Base-by-base conservation (phyloP, 192 early-diverging fungal genomes). In the Pilaira anomala region DNA sequence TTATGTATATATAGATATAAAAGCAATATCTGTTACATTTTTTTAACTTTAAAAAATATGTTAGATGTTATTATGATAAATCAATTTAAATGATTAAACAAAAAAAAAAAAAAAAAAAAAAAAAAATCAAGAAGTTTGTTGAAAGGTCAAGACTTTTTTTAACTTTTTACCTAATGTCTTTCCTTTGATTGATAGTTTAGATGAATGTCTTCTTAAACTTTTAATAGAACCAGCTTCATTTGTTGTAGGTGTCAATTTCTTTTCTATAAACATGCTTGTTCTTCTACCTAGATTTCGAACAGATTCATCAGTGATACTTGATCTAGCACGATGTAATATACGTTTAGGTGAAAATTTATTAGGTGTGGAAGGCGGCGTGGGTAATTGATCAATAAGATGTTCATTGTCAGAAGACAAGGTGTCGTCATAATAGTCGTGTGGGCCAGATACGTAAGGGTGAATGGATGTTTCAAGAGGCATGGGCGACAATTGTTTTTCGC, bases 131-230 rank as follows among this genome's bases (percentile, higher is more conserved):
- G 53, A 55, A 55, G 28, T 30, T 55, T 55, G 53, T n/a, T 55
- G 53, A 30, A 55, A 55, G n/a, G 53, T 33, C 12, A 55, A 30
- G 28, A 30, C 53, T 18, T 28, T 28, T 29, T 55, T 55, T 33
- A 55, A 30, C 19, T 55, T 55, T 9, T 55, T 55, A 19, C 28
- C 30, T 16, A 55, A 30, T 19, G 28, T 55, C 30, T 55, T 55
- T 19, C 53, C 53, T 18, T 55, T 55, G 18, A 55, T 0, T 11
- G 53, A 36, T 18, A 55, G 53, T 55, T 30, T 26, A n/a, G 53
- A 55, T 33, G 53, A 55, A 19, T 55, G 53, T 21, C 53, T 55
- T 55, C 53, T 55, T 55, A 55, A 30, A 55, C 53, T 29, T 30
- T 55, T 55, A 30, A 55, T 18, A 9, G 53, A 30, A 7, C n/a